Conservation (phyloP, 257 asterid genomes). For the Misopates orontium region DNA sequence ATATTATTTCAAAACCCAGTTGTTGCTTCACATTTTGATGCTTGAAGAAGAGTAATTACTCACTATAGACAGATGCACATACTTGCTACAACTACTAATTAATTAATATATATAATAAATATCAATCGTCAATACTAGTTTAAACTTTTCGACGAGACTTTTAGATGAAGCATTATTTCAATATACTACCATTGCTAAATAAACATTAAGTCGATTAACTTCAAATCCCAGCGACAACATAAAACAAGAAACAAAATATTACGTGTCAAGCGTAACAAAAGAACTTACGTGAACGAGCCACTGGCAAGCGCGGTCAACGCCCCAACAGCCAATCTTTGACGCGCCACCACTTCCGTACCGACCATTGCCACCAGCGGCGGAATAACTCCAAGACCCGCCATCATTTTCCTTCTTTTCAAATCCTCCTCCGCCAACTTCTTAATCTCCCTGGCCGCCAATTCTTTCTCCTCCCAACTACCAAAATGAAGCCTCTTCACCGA, state of each 20-base stretch:
- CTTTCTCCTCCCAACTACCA: conserved; percentile 64
- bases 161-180: no score
- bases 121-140: no score
- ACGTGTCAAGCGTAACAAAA: neutral
- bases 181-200: no score
- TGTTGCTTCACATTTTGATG: neutral
- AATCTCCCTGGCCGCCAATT: conserved; percentile 50
- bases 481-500: conserved; percentile 66
- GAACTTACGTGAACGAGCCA: conserved; percentile 66
- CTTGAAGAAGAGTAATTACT: no score
- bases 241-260: neutral
- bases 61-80: no score
- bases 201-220: no score
- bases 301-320: conserved; percentile 51
- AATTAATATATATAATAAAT: no score
- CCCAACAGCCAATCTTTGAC: conserved; percentile 49
- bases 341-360: conserved; percentile 44
- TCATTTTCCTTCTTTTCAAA: conserved; percentile 42
- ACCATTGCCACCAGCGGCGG: conserved; percentile 69
- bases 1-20: neutral
- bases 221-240: no score
- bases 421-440: conserved; percentile 45
- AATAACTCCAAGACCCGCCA: conserved; percentile 67
- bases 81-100: no score
- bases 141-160: no score